Base-by-base conservation (phyloP, 106 monocot species). In the Dendrobium nobile region DNA sequence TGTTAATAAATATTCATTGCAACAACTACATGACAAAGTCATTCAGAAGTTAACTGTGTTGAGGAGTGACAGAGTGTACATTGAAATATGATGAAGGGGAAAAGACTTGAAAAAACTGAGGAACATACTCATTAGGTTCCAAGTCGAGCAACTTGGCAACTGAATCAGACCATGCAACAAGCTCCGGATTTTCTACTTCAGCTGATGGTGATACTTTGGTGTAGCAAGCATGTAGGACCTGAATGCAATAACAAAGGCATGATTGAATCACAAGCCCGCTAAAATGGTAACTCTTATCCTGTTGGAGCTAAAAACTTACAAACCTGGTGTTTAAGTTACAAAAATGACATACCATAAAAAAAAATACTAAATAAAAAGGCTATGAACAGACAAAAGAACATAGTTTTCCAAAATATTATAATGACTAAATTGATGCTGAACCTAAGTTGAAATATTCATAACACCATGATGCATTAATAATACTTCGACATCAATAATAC, bases 181-280 rank as follows among this genome's bases (percentile, higher is more conserved):
- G 93, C 83, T 95, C 80, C 47, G 99, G 99, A 8, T 95, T 93
- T 56, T 88, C 95, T 77, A 95, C 95, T 80, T 91, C 77, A 33
- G 78, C 93, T 41, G 99, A 99, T 67, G 99, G 99, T 56, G 93
- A 89, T 26, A 99, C 92, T 79, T 95, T 99, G 18, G 91, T 84
- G 84, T 95, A 95, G 85, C 92, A 99, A 82, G 98, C 93, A 86
- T 84, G 85, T 75, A 87, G 75, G 33, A 99, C 98, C 98, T 99
- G 87, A 67, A 77, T 11, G 73, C 90, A 44, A 80, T 45, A 22
- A 15, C 7, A 61, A 48, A 45, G 54, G 2, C 4, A 67, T 4
- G 59, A 2, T 54, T 20, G 47, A 73, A 31, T 20, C 40, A 48
- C 7, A 54, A 43, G 31, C 9, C 40, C 56, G 67, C 22, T 51